phyloP scores from a whole-genome alignment of 192 early-diverging fungal genomes.

The Linnemannia schmuckeri region DNA sequence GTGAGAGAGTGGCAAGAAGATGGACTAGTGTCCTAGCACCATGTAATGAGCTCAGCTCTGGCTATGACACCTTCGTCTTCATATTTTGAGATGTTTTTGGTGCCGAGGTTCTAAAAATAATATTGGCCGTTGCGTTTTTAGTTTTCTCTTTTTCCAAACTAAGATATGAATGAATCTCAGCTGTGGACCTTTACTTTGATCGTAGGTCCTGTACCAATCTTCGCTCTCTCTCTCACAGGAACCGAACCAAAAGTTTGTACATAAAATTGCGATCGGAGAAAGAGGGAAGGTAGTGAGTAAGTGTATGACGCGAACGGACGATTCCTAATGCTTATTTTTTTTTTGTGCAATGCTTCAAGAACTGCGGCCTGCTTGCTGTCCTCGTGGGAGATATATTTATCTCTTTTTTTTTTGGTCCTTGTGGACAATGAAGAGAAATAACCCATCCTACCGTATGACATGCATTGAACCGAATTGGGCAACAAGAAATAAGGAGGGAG shows the following conservation, averaged over 20 bases:
- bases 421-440: neutral
- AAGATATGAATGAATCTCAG: neutral
- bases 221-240: neutral
- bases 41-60: too few relatives aligned
- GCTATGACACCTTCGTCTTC: too few relatives aligned
- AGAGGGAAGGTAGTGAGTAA: neutral
- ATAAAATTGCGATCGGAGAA: neutral
- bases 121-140: neutral
- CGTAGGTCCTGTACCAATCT: neutral
- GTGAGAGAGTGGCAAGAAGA: too few relatives aligned
- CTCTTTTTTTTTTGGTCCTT: neutral
- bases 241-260: too few relatives aligned
- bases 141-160: neutral
- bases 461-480: neutral
- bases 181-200: neutral
- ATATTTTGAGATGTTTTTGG: neutral
- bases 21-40: too few relatives aligned
- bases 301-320: neutral
- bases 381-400: slow-evolving; percentile 1
- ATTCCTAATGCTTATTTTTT: neutral
- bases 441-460: neutral
- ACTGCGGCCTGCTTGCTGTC: neutral
- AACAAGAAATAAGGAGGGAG: neutral
- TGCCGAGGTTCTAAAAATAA: neutral
- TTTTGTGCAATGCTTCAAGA: neutral